phyloP scores from a whole-genome alignment of 2,329 filamentous ascomycete genomes.

The Epichloe gansuensis region DNA sequence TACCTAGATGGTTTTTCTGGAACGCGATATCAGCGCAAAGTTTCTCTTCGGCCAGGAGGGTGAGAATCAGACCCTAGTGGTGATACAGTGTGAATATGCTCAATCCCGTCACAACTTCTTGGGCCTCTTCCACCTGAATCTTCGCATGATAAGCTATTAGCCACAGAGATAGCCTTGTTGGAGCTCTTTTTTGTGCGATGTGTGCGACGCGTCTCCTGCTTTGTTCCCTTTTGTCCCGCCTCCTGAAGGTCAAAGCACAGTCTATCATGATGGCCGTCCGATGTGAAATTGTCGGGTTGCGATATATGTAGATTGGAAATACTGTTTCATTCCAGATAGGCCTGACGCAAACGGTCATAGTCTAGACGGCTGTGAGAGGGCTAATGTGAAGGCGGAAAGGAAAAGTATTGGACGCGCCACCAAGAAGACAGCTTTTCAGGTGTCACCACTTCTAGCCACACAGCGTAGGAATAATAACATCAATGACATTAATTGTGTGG shows the following conservation, averaged over 20 bases:
- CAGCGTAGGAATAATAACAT: too few relatives aligned
- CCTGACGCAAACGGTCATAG: too few relatives aligned
- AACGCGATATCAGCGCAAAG: slow-evolving; percentile 2
- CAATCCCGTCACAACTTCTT: neutral
- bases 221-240: neutral
- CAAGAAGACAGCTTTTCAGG: too few relatives aligned
- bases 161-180: neutral
- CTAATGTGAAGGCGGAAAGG: too few relatives aligned
- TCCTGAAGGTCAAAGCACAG: neutral
- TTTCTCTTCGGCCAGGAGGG: neutral
- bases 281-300: neutral
- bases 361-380: too few relatives aligned
- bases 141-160: neutral
- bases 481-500: too few relatives aligned
- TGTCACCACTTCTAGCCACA: too few relatives aligned
- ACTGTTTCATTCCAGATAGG: too few relatives aligned
- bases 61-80: neutral
- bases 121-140: neutral
- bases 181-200: neutral
- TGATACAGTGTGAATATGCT: neutral
- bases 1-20: slow-evolving; percentile 4
- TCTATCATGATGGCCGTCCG: neutral
- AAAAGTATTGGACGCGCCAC: too few relatives aligned
- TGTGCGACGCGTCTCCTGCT: neutral
- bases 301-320: too few relatives aligned